Percentiles rank a stretch among this genome's conserved stretches.
Conservation (phyloP, 2,329 filamentous ascomycete species). For the Trichoderma semiorbis region DNA sequence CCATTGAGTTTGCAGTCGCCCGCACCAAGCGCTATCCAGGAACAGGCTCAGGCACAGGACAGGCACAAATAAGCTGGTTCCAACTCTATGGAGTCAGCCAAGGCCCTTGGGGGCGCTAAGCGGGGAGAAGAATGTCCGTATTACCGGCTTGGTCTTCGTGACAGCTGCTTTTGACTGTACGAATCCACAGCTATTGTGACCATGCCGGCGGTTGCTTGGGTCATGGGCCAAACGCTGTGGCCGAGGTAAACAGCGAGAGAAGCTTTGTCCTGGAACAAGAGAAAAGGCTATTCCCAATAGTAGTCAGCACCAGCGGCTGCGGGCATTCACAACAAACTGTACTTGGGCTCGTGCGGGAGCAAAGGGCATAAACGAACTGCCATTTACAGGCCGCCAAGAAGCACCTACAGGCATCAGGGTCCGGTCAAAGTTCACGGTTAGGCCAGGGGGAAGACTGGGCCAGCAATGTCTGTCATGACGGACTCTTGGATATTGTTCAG, state of each 20-base stretch:
- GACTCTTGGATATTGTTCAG: background rate
- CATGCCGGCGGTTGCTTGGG: conserved; percentile 4
- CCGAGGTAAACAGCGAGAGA: background rate
- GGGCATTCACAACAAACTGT: background rate
- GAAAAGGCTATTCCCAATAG: background rate
- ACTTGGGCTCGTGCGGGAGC: background rate
- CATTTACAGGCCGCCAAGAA: background rate
- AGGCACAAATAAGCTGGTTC: background rate
- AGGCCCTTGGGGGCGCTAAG: background rate
- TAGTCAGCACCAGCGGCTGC: background rate
- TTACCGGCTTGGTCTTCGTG: conserved; percentile 2
- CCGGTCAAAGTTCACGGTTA: background rate
- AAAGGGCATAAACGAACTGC: conserved; percentile 8
- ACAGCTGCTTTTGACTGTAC: background rate
- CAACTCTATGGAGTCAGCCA: background rate
- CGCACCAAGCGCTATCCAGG: background rate
- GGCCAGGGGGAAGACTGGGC: conserved; percentile 4
- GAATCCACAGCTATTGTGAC: conserved; percentile 13
- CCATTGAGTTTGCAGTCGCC: background rate
- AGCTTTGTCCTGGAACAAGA: background rate
- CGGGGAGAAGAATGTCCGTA: background rate
- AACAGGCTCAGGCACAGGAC: background rate
- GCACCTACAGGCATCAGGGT: background rate
- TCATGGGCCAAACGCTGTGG: background rate
- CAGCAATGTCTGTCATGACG: background rate